Evolutionary conservation across 345 rosid species (phyloP).

Genomic region (Theobroma cacao): DNA sequence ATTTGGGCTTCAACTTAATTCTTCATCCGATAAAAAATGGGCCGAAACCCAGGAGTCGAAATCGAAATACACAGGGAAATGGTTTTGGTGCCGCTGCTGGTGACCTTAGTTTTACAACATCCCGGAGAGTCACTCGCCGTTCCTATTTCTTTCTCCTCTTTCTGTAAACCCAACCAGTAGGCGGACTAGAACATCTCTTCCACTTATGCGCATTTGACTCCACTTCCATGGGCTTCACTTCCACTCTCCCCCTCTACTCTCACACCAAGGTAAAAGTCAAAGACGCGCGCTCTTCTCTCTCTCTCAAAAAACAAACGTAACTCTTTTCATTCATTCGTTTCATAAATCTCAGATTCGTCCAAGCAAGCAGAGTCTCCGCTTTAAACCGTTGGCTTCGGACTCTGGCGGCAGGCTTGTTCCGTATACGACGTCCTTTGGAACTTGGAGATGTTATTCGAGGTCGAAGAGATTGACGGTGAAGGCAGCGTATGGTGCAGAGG

Average conservation of each 20-base stretch:
- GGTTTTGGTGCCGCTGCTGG: too few species aligned
- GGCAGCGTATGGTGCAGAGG: conserved; percentile 40
- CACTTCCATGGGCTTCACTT: conserved; percentile 51
- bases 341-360: not conserved
- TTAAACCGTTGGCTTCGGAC: conserved; percentile 20
- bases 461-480: conserved; percentile 40
- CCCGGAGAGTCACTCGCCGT: not conserved
- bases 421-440: conserved; percentile 22
- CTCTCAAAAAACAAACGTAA: not conserved
- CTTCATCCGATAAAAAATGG: too few species aligned
- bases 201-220: conserved; percentile 35
- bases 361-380: conserved; percentile 24
- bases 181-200: conserved; percentile 12
- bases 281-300: not conserved
- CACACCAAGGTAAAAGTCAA: conserved; percentile 4
- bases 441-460: conserved; percentile 30
- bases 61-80: too few species aligned
- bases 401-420: conserved; percentile 18
- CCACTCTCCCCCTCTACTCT: conserved; percentile 32
- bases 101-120: too few species aligned
- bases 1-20: too few species aligned
- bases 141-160: not conserved
- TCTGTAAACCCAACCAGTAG: not conserved
- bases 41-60: too few species aligned
- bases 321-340: not conserved